Conservation (phyloP, 495 filamentous ascomycete genomes). For the Aspergillus wentii region DNA sequence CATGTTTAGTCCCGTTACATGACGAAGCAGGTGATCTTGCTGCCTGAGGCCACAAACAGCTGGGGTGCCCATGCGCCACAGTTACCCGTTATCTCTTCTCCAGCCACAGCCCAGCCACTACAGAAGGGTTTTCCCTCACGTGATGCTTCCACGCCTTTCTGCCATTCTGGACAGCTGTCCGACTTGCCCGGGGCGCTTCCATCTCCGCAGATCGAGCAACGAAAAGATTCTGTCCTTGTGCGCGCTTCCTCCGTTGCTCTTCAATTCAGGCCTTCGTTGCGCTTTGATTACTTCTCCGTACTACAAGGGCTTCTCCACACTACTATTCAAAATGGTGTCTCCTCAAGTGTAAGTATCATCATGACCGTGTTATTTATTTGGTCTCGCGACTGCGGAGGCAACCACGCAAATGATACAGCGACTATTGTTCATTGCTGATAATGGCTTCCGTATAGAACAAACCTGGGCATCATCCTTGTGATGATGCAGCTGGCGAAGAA, state of each 20-base stretch:
- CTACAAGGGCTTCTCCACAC: conserved; percentile 8
- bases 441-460: conserved; percentile 57
- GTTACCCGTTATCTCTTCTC: conserved; percentile 1
- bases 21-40: conserved; percentile 14
- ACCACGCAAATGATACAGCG: neutral
- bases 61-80: conserved; percentile 1
- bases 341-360: conserved; percentile 37
- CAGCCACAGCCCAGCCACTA: neutral
- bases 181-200: conserved; percentile 17
- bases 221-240: conserved; percentile 20
- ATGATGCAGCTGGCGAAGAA: conserved; percentile 98
- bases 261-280: conserved; percentile 9
- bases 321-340: conserved; percentile 39
- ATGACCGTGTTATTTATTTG: neutral
- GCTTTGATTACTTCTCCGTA: conserved; percentile 3
- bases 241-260: conserved; percentile 16
- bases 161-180: conserved; percentile 24
- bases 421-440: conserved; percentile 6
- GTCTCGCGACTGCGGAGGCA: neutral
- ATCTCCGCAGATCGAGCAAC: conserved; percentile 8
- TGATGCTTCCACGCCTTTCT: too few species aligned
- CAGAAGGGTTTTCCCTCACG: conserved; percentile 7
- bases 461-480: conserved; percentile 88
- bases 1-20: conserved; percentile 12
- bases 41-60: conserved; percentile 2